These are phyloP conservation scores for Litsea cubeba DNA, from an alignment of 164 flowering plant genomes.

Conservation along the genomic window DNA sequence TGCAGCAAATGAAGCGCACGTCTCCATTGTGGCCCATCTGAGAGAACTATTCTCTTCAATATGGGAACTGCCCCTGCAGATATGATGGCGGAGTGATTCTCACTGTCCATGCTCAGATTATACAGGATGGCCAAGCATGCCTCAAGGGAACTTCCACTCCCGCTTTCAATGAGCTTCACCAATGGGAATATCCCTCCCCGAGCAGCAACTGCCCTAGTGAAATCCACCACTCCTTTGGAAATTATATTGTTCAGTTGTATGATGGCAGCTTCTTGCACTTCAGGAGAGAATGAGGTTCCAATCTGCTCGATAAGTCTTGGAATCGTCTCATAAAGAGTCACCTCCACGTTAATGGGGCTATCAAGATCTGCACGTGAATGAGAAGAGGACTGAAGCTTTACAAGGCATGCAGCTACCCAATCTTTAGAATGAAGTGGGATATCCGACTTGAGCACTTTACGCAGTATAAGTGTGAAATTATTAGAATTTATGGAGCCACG, in stretches of 20 bases:
- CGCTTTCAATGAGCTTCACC: slow-evolving; percentile 62
- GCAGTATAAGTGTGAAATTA: slow-evolving; percentile 40
- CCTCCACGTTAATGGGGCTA: slow-evolving; percentile 55
- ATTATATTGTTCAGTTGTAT: slow-evolving; percentile 64
- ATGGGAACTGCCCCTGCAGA: slow-evolving; percentile 73
- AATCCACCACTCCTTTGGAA: slow-evolving; percentile 55
- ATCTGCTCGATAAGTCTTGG: slow-evolving; percentile 72
- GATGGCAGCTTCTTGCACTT: slow-evolving; percentile 62
- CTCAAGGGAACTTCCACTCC: slow-evolving; percentile 52
- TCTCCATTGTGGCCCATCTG: slow-evolving; percentile 61
- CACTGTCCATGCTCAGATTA: slow-evolving; percentile 72
- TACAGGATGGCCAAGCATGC: slow-evolving; percentile 58
- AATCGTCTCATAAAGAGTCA: slow-evolving; percentile 59
- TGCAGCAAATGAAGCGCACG: slow-evolving; percentile 65
- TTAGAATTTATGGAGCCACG: slow-evolving; percentile 25
- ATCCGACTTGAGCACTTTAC: slow-evolving; percentile 43
- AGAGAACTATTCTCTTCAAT: slow-evolving; percentile 50
- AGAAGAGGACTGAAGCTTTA: slow-evolving; percentile 46
- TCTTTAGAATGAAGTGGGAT: slow-evolving; percentile 65
- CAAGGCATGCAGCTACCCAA: slow-evolving; percentile 73
- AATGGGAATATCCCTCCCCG: slow-evolving; percentile 64
- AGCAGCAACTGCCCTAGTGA: slow-evolving; percentile 45
- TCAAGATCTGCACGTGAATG: slow-evolving; percentile 26
- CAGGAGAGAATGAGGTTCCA: slow-evolving; percentile 34
- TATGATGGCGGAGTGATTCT: slow-evolving; percentile 66